Evolutionary conservation across 1,284 basidiomycete genomes (phyloP), one percentile per base, ranked within the genome.

Genomic region (Caloboletus inedulis): DNA sequence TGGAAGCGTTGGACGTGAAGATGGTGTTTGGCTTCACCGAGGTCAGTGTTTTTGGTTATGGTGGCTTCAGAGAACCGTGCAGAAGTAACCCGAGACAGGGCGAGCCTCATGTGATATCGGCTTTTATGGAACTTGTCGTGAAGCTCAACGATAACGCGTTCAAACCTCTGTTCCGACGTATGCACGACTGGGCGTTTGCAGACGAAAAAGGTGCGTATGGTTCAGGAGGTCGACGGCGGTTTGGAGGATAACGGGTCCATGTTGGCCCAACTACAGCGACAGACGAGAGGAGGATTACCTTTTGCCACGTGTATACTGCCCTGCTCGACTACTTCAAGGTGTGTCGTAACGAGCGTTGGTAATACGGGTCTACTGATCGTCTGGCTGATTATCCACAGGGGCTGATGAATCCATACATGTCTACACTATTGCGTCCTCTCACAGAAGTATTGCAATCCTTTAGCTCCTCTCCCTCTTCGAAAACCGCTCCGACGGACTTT

Each of bases 121-220:
- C 93, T 3, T 98, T 97, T 77, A 77, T 89, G 21, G 89, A 95
- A 66, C 75, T 98, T 16, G 91, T 95, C 10, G 83, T 94, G 57
- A 98, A 98, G 72, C 78, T 99, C 47, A 98, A 96, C 64, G 97
- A 99, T 65, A 82, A 85, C 0, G 81, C 89, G 0, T 98, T 99
- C 85, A 85, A 86, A 60, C 96, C 96, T 2, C 74, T 98, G 18
- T 97, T 98, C 78, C 84, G 94, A 55, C 86, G 87, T 56, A 73
- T 95, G 59, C 95, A 92, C 65, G 96, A 99, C 69, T 99, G 97
- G 96, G 94, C 94, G 0, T 95, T 95, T 58, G 78, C 75, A 2
- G 76, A 78, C 49, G 76, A 77, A 37, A 68, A 70, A 35, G 72
- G 84, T 85, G 66, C 52, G 78, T 69, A 10, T 10, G 8, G 40